phyloP scores from a whole-genome alignment of 1,139 yeast species.

The Zygotorulaspora mrakii region DNA sequence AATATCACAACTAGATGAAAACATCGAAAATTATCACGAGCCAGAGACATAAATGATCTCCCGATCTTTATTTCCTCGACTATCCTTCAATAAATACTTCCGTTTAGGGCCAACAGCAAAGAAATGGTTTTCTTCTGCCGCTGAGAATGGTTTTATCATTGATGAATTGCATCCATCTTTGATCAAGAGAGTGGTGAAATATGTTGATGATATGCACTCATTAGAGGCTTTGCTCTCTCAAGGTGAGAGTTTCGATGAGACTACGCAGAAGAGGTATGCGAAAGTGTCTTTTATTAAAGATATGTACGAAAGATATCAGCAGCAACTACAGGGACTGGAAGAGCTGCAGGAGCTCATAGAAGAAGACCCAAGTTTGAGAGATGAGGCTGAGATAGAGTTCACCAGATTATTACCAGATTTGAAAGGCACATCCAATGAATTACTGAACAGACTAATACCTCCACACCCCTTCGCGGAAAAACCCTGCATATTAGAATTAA shows the following conservation, averaged over 20 bases:
- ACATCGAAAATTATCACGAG: neutral
- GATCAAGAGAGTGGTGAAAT: conserved; percentile 54
- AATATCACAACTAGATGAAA: neutral
- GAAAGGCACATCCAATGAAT: conserved; percentile 39
- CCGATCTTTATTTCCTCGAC: neutral
- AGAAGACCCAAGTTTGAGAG: conserved; percentile 36
- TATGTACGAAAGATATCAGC: conserved; percentile 47
- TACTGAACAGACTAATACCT: conserved; percentile 65
- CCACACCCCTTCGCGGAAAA: conserved; percentile 72
- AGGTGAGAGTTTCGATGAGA: conserved; percentile 51
- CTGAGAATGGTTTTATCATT: conserved; percentile 19
- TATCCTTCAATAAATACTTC: neutral
- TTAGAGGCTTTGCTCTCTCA: conserved; percentile 48
- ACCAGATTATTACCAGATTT: conserved; percentile 33
- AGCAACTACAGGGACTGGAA: conserved; percentile 36
- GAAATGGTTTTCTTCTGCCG: conserved; percentile 6
- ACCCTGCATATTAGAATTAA: conserved; percentile 74
- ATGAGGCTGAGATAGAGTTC: conserved; percentile 41
- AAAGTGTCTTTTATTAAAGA: conserved; percentile 53
- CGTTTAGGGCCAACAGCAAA: neutral
- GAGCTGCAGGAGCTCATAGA: conserved; percentile 40
- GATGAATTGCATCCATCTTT: conserved; percentile 56
- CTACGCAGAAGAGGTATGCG: conserved; percentile 54
- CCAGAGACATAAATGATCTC: no score
- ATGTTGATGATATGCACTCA: conserved; percentile 47